phyloP scores from a whole-genome alignment of 208 protist species.

The Leptomonas seymouri region DNA sequence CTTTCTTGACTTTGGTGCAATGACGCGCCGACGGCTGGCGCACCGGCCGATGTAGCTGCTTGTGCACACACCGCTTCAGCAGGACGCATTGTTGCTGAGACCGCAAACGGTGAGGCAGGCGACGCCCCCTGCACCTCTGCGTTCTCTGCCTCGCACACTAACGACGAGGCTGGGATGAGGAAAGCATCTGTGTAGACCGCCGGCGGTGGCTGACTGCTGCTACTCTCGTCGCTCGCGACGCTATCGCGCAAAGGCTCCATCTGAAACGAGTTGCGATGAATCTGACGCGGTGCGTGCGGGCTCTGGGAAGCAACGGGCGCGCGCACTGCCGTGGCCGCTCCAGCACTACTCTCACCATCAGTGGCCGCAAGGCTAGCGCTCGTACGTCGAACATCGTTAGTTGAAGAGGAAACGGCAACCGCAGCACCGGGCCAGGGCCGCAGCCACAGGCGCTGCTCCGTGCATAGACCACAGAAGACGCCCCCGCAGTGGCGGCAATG shows the following conservation, averaged over 20 bases:
- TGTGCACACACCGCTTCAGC: not conserved
- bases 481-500: slow-evolving; percentile 59
- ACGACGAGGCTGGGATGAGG: not conserved
- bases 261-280: not conserved
- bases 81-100: not conserved
- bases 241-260: not conserved
- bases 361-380: too few species aligned
- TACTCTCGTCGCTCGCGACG: not conserved
- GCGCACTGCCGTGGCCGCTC: too few species aligned
- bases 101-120: not conserved
- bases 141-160: not conserved
- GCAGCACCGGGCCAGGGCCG: slow-evolving; percentile 14
- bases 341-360: too few species aligned
- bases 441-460: slow-evolving; percentile 43
- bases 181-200: not conserved
- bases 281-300: not conserved
- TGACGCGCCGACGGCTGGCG: not conserved
- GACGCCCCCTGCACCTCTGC: not conserved
- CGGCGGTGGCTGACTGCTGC: not conserved
- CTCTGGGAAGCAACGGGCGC: not conserved
- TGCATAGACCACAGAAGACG: slow-evolving; percentile 45
- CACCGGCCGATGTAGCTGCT: not conserved
- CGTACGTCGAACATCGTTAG: not conserved
- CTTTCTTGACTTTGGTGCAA: not conserved
- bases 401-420: not conserved